Evolutionary conservation across 371 early-diverging fungal species (phyloP), one percentile per base, ranked within the genome.

Genomic region (Mucor piriformis): DNA sequence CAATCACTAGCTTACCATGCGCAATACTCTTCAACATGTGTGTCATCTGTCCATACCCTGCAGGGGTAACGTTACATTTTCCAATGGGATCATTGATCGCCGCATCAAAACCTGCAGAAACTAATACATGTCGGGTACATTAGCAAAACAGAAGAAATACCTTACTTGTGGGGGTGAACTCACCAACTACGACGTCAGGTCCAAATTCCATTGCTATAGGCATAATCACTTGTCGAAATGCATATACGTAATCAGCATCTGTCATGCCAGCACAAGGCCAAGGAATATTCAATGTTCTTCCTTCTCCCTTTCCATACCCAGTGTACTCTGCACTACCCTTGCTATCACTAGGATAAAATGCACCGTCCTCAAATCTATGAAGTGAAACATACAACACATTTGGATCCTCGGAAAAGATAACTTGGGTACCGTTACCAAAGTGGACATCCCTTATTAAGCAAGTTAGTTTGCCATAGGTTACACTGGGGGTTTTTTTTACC

Each of bases 91-190:
- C 97, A 32, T 91, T 85, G 59, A 57, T 21, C 1, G 95, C 95
- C 2, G 95, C 94, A 71, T 97, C 97, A 61, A 96, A 97, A 2
- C 97, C 97, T 32, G 93, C 88, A 3, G 93, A 89, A 8, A 94
- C 92, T 83, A 25, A 15, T 15, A 46, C 21, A 46, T 6, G 13
- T 3, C 23, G 1, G 10, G 50, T 18, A 3, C 10, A 49, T 34
- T 40, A 24, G 23, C 13, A 10, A 32, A 15, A 23, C 27, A 10
- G 18, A 35, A 33, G 44, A n/a, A 33, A 46, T 20, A 27, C 27
- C 13, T 54, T 15, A 21, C 1, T 8, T n/a, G n/a, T n/a, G n/a
- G n/a, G n/a, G n/a, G n/a, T n/a, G n/a, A 29, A 44, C 44, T 69
- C 81, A 84, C 89, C 84, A 37, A 95, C 82, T 15, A 96, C 86